These are phyloP conservation scores for Termitomyces sp. DNA, from an alignment of 768 basidiomycete species.

Conservation along the genomic window DNA sequence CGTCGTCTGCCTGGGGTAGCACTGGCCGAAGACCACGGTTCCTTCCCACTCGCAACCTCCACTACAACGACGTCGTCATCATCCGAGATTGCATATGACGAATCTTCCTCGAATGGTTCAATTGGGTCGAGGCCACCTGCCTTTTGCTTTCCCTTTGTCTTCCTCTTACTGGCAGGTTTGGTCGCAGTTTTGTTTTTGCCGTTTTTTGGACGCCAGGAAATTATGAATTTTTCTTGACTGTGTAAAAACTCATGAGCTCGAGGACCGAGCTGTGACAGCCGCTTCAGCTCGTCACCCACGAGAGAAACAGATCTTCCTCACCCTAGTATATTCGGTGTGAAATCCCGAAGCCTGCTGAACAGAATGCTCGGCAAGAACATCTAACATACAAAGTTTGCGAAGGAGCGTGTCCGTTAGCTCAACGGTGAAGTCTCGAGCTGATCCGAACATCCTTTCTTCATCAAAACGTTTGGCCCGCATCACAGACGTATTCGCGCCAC, in stretches of 20 bases:
- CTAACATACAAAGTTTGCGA: slow-evolving; percentile 47
- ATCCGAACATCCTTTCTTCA: slow-evolving; percentile 47
- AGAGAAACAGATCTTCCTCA: slow-evolving; percentile 17
- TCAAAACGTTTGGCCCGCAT: slow-evolving; percentile 47
- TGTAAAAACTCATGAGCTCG: slow-evolving; percentile 25
- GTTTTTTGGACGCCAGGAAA: slow-evolving; percentile 31
- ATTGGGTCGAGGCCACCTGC: slow-evolving; percentile 30
- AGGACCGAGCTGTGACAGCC: slow-evolving; percentile 28
- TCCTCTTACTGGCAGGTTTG: slow-evolving; percentile 19
- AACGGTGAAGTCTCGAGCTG: slow-evolving; percentile 43
- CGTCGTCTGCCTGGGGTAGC: background rate
- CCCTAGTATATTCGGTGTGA: slow-evolving; percentile 51
- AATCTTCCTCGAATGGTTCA: slow-evolving; percentile 28
- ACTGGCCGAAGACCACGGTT: background rate
- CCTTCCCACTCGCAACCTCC: background rate
- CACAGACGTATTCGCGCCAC: slow-evolving; percentile 52
- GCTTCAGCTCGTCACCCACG: background rate
- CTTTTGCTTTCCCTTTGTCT: slow-evolving; percentile 23
- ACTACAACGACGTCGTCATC: slow-evolving; percentile 21
- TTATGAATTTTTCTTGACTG: slow-evolving; percentile 18
- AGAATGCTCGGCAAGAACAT: slow-evolving; percentile 46
- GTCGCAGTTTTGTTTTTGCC: slow-evolving; percentile 16
- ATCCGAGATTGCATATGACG: slow-evolving; percentile 14
- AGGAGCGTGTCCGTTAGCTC: slow-evolving; percentile 67
- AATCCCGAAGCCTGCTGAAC: slow-evolving; percentile 42